Evolutionary conservation across 164 flowering plant species (phyloP), one percentile per base, ranked within the genome.

Genomic region (Magnolia officinalis): DNA sequence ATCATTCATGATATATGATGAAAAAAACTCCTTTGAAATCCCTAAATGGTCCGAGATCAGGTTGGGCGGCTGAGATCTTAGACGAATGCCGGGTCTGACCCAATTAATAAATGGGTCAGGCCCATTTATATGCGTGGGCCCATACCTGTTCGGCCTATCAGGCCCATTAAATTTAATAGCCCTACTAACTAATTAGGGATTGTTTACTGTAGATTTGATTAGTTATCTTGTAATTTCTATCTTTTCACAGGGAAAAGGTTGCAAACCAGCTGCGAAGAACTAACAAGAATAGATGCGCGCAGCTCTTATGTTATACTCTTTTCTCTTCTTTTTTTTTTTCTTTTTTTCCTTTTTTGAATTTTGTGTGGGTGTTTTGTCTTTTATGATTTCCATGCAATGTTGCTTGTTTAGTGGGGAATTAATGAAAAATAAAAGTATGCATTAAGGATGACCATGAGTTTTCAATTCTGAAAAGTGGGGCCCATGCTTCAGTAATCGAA

Each of bases 181-280:
- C 45, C 45, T 37, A 37, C 6, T 5, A 37, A 37, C 6, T 5
- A 37, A 37, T 37, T 37, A 37, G 45, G 45, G 45, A 37, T 2
- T 50, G 13, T 21, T 52, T 50, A 21, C 24, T 65, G n/a, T 24
- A 63, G 45, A 18, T 24, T 19, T 55, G 18, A 61, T 26, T 31
- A 58, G 26, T 72, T 59, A 19, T 18, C 19, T 21, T 2, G 29
- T 23, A 26, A 49, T 7, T 52, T 26, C 74, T 67, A 16, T 9
- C 11, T 8, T 67, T 2, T 31, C 2, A 24, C 63, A 79, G 82
- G 74, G 61, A 59, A 50, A 79, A 19, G 72, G 78, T 67, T 45
- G 69, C 64, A 78, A 73, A 63, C 67, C 75, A 59, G 74, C 74
- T 51, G 64, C 65, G 13, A 72, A 72, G 50, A 72, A 72, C 63